Evolutionary conservation across 2,329 filamentous ascomycete species (phyloP), one percentile per base, ranked within the genome.

Genomic region (Myriosclerotinia scirpicola): DNA sequence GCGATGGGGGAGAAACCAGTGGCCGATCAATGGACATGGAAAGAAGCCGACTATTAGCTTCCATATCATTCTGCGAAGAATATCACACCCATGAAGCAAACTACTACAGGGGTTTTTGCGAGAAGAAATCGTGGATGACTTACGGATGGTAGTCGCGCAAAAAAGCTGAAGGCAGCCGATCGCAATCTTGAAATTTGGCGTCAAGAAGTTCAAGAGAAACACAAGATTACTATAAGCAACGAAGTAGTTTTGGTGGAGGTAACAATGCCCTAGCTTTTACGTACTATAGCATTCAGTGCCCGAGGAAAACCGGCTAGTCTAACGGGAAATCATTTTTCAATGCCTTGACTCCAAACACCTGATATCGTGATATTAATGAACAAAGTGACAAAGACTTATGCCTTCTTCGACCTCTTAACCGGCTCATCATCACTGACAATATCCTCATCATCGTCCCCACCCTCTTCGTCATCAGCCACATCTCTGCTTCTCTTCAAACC

Each of bases 401-500:
- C 70, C 59, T 71, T 71, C 67, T 71, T 76, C 5, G 71, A 61
- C 68, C 75, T 76, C 68, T 74, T 75, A 64, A 74, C 67, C 20
- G 71, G 64, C 67, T 76, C 74, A 40, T 76, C 73, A 38, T 74
- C 74, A 67, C 72, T 76, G n/a, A 76, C 78, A 67, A 82, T 80
- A 72, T 81, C 81, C 67, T 80, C 82, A 2, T 61, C 62, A 83
- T 82, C 53, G 75, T 81, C 81, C 20, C 74, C 81, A 5, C 80
- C 82, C 62, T 84, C 86, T 34, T 81, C 82, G 53, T 83, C 84
- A 61, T 80, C 81, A 62, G 84, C 83, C 34, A 86, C 80, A 69
- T 88, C 88, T 65, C 92, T 86, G 71, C 85, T 87, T 71, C 95
- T 85, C 86, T 98, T 99, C 72, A 99, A 80, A 72, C 93, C 95